Evolutionary conservation across 192 early-diverging fungal species (phyloP).

Genomic region (Entrophospora sp.): DNA sequence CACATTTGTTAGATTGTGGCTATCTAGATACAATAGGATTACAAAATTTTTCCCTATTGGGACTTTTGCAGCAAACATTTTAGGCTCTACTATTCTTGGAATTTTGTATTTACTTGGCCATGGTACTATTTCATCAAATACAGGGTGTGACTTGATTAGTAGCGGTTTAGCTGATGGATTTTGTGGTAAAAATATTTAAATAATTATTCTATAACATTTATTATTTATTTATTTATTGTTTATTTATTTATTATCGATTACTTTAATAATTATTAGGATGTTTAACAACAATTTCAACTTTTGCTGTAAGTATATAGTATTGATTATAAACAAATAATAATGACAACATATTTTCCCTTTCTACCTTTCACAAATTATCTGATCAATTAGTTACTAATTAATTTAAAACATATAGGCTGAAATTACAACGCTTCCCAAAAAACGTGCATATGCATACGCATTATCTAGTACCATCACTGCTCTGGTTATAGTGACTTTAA

Average conservation of each 20-base stretch:
- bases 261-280: background rate
- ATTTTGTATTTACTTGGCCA: conserved; percentile 31
- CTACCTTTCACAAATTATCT: background rate
- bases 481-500: no score
- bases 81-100: conserved; percentile 36
- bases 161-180: conserved; percentile 41
- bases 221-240: background rate
- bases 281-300: conserved; percentile 19
- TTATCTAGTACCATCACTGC: no score
- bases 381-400: background rate
- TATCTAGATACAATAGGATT: conserved; percentile 34
- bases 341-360: background rate
- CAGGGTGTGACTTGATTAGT: conserved; percentile 19
- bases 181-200: conserved; percentile 35
- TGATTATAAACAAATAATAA: background rate
- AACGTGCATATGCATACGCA: conserved; percentile 9
- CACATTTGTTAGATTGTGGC: conserved; percentile 40
- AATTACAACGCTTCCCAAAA: background rate
- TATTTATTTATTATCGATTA: background rate
- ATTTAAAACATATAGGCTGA: background rate
- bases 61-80: conserved; percentile 41
- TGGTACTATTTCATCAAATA: conserved; percentile 8
- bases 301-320: background rate
- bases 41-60: conserved; percentile 35
- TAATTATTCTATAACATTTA: background rate